Percentiles rank a stretch among this genome's conserved stretches.
Conservation (phyloP, 2,329 filamentous ascomycete genomes). For the Claviceps sorghi region DNA sequence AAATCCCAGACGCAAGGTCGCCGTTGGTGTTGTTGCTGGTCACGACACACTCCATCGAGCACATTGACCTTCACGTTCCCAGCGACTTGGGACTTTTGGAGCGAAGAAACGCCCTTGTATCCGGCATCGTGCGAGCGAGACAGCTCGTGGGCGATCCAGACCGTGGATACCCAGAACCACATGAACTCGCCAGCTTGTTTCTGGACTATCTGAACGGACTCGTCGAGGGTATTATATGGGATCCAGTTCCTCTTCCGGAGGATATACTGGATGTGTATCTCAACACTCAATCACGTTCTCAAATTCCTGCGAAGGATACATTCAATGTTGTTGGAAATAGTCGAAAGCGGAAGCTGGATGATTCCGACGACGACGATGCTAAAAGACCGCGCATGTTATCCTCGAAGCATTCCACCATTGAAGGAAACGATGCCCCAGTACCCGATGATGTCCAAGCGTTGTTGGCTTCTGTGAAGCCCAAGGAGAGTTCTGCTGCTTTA, state of each 20-base stretch:
- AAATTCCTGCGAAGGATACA: constrained; percentile 10
- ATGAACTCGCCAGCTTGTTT: constrained; percentile 33
- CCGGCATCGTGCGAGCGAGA: constrained; percentile 21
- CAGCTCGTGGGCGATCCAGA: constrained; percentile 27
- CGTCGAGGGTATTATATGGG: constrained; percentile 28
- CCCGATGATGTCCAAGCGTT: constrained; percentile 18
- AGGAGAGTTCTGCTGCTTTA: constrained; percentile 3
- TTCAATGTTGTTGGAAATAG: constrained; percentile 13
- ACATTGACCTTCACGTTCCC: constrained; percentile 34
- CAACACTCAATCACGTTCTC: constrained; percentile 22
- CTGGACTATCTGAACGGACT: constrained; percentile 27
- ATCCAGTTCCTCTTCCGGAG: constrained; percentile 31
- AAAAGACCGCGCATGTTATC: constrained; percentile 17
- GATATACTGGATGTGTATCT: constrained; percentile 34
- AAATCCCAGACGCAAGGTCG: constrained; percentile 10
- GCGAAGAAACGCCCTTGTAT: constrained; percentile 31
- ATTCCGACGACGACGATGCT: constrained; percentile 16
- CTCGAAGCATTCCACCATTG: constrained; percentile 8
- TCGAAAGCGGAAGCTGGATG: constrained; percentile 33
- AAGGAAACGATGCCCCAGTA: constrained; percentile 18
- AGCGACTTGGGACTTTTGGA: constrained; percentile 24
- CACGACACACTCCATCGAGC: constrained; percentile 39
- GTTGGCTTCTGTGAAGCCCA: constrained; percentile 11
- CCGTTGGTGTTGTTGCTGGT: constrained; percentile 36
- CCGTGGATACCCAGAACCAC: constrained; percentile 25